Conservation (phyloP, 2,329 filamentous ascomycete species). For the Zasmidium cellare region DNA sequence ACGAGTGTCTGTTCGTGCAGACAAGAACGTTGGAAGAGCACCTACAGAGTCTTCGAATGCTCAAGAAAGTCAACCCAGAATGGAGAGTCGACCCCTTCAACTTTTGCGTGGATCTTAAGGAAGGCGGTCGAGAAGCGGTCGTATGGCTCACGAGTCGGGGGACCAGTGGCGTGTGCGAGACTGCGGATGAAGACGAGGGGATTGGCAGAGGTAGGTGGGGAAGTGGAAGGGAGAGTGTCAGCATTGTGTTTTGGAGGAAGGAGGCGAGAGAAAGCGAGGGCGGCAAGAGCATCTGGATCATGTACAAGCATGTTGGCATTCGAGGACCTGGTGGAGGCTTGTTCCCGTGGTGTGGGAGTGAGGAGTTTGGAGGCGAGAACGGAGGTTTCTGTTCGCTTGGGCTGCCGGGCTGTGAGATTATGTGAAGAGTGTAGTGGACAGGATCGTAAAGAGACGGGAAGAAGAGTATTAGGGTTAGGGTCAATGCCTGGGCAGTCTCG, state of each 20-base stretch:
- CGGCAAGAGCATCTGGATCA: neutral
- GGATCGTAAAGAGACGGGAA: no score
- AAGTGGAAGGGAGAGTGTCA: neutral
- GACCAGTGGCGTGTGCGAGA: neutral
- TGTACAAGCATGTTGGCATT: neutral
- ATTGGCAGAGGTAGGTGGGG: neutral
- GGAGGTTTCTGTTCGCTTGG: neutral
- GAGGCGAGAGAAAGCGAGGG: neutral
- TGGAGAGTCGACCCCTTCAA: neutral
- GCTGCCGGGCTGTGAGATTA: neutral
- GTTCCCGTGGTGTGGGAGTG: neutral
- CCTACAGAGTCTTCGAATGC: neutral
- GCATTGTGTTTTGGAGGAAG: neutral
- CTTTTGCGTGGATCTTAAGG: neutral
- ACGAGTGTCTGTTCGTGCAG: neutral
- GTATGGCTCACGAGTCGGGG: neutral
- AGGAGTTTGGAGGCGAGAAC: neutral
- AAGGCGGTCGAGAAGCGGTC: neutral
- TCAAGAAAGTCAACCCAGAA: neutral
- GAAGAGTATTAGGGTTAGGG: no score
- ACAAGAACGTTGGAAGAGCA: neutral
- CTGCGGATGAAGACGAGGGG: neutral
- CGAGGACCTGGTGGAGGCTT: neutral
- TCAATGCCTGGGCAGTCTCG: no score
- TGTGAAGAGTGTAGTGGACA: neutral